phyloP scores from a whole-genome alignment of 805 yeast species.

The Phaffomyces antillensis region DNA sequence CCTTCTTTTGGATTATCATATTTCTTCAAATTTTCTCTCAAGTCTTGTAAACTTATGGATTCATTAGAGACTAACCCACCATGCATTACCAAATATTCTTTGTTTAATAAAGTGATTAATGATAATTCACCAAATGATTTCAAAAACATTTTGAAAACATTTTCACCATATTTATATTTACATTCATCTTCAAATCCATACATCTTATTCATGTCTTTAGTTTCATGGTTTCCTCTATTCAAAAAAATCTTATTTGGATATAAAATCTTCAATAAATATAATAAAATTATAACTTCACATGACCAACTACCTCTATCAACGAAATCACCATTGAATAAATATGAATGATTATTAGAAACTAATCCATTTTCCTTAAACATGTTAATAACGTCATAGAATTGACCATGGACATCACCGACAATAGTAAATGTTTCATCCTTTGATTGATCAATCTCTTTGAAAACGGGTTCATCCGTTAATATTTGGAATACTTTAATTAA shows the following conservation, averaged over 20 bases:
- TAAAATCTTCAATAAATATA: constrained; percentile 69
- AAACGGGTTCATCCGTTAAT: constrained; percentile 58
- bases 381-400: constrained; percentile 82
- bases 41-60: constrained; percentile 61
- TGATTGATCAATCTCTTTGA: constrained; percentile 53
- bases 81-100: constrained; percentile 82
- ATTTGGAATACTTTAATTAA: constrained; percentile 62
- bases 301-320: constrained; percentile 99
- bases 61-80: constrained; percentile 90
- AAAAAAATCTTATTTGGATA: constrained; percentile 65
- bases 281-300: constrained; percentile 83
- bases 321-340: constrained; percentile 92
- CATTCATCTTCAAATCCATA: constrained; percentile 97
- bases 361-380: constrained; percentile 69
- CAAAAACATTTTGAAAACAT: constrained; percentile 73
- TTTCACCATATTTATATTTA: constrained; percentile 78
- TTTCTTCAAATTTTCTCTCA: constrained; percentile 65
- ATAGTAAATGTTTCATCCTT: constrained; percentile 49
- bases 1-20: constrained; percentile 89
- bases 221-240: constrained; percentile 96
- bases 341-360: constrained; percentile 58
- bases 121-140: constrained; percentile 86
- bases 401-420: constrained; percentile 98
- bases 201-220: constrained; percentile 92
- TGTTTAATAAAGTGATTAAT: constrained; percentile 72